These are phyloP conservation scores for Orychophragmus violaceus DNA, from an alignment of 345 rosid genomes.

Conservation along the genomic window DNA sequence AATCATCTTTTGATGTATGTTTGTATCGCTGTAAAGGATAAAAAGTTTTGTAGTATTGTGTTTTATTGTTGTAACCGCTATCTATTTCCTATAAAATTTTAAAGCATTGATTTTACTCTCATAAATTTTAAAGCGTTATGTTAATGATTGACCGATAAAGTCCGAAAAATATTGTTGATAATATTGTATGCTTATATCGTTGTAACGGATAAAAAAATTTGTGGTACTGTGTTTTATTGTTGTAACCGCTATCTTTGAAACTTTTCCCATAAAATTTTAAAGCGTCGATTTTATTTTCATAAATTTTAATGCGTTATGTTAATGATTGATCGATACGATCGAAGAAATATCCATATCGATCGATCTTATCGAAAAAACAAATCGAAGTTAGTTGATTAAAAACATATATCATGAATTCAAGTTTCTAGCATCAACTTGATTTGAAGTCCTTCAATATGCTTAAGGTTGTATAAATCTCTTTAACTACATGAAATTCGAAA, in stretches of 20 bases:
- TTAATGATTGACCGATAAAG: neutral
- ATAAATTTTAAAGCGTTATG: neutral
- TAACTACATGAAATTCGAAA: neutral
- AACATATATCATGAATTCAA: neutral
- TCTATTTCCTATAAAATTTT: neutral
- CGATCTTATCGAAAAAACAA: neutral
- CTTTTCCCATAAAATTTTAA: neutral
- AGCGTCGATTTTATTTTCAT: neutral
- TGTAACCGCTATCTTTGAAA: neutral
- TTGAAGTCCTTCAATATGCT: neutral
- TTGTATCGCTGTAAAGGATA: neutral
- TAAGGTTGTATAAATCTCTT: slow-evolving; percentile 1
- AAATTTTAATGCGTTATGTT: neutral
- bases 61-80: neutral
- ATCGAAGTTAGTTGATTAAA: neutral
- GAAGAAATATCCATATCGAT: neutral
- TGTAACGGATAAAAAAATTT: neutral
- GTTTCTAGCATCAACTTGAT: neutral
- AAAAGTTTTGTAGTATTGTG: neutral
- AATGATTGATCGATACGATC: neutral
- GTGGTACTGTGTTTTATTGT: neutral
- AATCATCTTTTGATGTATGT: neutral
- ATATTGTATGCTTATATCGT: neutral
- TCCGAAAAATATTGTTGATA: neutral
- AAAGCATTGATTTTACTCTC: neutral